phyloP scores from a whole-genome alignment of 305 asterid genomes.

The Fraxinus greggii region DNA sequence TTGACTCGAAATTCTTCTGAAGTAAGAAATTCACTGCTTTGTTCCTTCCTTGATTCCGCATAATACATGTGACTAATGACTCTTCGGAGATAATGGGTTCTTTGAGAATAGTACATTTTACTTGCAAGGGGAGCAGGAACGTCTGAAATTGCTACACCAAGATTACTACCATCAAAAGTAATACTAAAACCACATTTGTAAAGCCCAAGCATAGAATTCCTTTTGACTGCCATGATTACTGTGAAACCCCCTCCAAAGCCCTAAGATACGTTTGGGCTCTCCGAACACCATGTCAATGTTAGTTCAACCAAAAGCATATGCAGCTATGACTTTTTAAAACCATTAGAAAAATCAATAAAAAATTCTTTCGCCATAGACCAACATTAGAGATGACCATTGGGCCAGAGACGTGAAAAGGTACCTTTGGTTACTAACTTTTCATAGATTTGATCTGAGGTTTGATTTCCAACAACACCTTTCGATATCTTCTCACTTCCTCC shows the following conservation, averaged over 20 bases:
- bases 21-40: constrained; percentile 35
- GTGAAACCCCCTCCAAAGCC: constrained; percentile 17
- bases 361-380: constrained; percentile 4
- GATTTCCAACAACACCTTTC: constrained; percentile 10
- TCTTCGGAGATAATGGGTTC: constrained; percentile 53
- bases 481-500: not conserved
- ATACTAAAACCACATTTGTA: constrained; percentile 6
- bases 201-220: constrained; percentile 10
- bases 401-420: not conserved
- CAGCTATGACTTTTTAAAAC: constrained; percentile 2
- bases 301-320: not conserved
- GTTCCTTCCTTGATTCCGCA: constrained; percentile 42
- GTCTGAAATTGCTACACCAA: constrained; percentile 41
- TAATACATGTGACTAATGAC: constrained; percentile 60
- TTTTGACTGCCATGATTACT: constrained; percentile 9
- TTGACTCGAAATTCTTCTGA: constrained; percentile 38
- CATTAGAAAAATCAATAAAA: not conserved
- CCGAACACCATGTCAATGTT: constrained; percentile 4
- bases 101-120: constrained; percentile 71
- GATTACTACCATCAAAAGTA: constrained; percentile 25
- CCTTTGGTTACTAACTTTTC: not conserved
- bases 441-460: not conserved
- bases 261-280: not conserved
- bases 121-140: constrained; percentile 82
- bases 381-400: not conserved